Evolutionary conservation across 208 protist genomes (phyloP), one percentile per base, ranked within the genome.

Genomic region (Leptomonas seymouri): DNA sequence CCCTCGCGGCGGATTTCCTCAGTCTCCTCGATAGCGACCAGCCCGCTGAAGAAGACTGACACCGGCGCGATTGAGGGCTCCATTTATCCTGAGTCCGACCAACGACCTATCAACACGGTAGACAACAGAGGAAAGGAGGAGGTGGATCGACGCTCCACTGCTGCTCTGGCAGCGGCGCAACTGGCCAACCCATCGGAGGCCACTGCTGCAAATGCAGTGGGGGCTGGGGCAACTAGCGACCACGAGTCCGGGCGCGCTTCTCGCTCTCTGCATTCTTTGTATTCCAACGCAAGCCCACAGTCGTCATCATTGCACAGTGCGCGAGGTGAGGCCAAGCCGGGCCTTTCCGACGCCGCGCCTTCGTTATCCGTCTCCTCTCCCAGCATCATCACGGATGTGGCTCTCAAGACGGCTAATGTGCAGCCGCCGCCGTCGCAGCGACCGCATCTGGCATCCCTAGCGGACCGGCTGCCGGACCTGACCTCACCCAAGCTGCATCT

Each of bases 381-480:
- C 5, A 48, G 59, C 59, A 41, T 5, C n/a, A 55, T 54, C 3
- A 51, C 59, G 15, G 28, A 63, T 20, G 42, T 18, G 8, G 20
- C 21, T 0, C 27, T 51, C 3, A 63, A 51, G 11, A 42, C 27
- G 1, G 57, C 57, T 2, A 1, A 21, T 16, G 57, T 8, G 12
- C 39, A 34, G 42, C 57, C 44, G 51, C 6, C 9, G 28, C 14
- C 9, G 56, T 39, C 5, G 56, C 56, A 59, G 28, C 51, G 18
- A 41, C 53, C 50, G 7, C n/a, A 57, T 20, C 15, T 59, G 9
- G 18, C 56, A 1, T 48, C 63, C n/a, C 56, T 71, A 30, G 48
- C 56, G 54, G 63, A 70, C 34, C 39, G 63, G 16, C 57, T 71
- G 48, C 71, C 64, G 2, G 64, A 71, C 48, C 57, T 70, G 25